Evolutionary conservation across 306 rosid genomes (phyloP), one percentile per base, ranked within the genome.

Genomic region (Cicer pinnatifidum): DNA sequence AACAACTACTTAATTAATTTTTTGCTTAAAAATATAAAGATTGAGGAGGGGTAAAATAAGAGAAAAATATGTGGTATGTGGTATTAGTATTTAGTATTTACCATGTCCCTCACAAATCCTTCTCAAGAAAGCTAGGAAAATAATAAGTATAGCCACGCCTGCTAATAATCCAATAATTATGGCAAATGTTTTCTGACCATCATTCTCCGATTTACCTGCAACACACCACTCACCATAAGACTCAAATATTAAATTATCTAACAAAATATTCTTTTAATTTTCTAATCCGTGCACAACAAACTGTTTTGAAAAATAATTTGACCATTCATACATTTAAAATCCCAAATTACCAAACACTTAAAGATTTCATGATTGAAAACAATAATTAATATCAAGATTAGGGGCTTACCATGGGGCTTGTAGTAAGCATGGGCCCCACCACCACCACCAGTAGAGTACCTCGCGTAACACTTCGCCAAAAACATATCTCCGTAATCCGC

Each of bases 141-240:
- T 87, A 40, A 94, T 89, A 16, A 94, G 82, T 3, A 94, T 69
- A 23, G 97, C 97, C 23, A 91, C 92, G 41, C 87, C 98, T 1
- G 98, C 96, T 77, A 94, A 69, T 78, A 94, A 77, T 59, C 98
- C 98, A 56, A 94, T 78, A 59, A 94, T 91, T 69, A 94, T 78
- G 16, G 98, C 98, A 81, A 94, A 94, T 70, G 96, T 94, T 84
- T 94, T 94, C 81, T 89, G 95, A 12, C 92, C 91, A 3, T 82
- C 85, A 6, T 56, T 72, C 28, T 6, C 67, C 0, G 91, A 85
- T 83, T 86, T 89, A 62, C 84, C 98, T 91, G 86, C 73, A 17
- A 17, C 48, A 19, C 50, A 15, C 44, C 19, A 53, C 9, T 44
- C 53, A 28, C 11, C 68, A 37, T 13, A 12, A 10, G 2, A 73